These are phyloP conservation scores for Hordeum pubiflorum DNA, from an alignment of 202 grass and related monocot genomes.

Conservation along the genomic window DNA sequence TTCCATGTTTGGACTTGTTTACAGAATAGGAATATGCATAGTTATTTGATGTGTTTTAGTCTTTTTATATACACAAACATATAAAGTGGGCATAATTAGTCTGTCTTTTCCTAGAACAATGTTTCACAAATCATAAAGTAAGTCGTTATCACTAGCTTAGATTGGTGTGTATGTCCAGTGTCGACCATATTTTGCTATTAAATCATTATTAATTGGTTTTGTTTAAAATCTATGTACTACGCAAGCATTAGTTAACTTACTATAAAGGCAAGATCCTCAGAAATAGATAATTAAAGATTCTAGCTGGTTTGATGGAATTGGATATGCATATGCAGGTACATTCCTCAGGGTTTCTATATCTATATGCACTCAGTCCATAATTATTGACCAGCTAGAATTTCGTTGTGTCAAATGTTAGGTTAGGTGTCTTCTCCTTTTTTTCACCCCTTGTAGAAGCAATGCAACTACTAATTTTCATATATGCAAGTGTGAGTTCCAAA, in stretches of 20 bases:
- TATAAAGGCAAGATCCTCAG: not conserved
- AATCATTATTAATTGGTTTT: not conserved
- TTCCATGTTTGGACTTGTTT: not conserved
- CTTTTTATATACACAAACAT: not conserved
- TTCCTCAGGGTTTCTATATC: not conserved
- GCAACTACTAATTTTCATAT: not conserved
- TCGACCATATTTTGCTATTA: not conserved
- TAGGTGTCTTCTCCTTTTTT: not conserved
- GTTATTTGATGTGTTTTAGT: not conserved
- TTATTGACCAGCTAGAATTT: not conserved
- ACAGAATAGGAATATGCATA: not conserved
- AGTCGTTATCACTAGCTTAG: not conserved
- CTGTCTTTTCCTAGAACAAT: not conserved
- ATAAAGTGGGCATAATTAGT: not conserved
- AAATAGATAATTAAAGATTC: not conserved
- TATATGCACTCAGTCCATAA: not conserved
- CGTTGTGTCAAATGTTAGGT: not conserved
- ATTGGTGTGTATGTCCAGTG: not conserved
- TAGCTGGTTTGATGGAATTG: not conserved
- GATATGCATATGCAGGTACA: not conserved
- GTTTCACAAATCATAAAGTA: not conserved
- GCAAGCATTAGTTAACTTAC: not conserved
- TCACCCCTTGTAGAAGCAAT: not conserved
- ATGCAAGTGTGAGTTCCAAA: not conserved
- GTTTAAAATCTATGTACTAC: not conserved